Conservation (phyloP, 352 stramenopile genomes). For the Pythium diclinum region DNA sequence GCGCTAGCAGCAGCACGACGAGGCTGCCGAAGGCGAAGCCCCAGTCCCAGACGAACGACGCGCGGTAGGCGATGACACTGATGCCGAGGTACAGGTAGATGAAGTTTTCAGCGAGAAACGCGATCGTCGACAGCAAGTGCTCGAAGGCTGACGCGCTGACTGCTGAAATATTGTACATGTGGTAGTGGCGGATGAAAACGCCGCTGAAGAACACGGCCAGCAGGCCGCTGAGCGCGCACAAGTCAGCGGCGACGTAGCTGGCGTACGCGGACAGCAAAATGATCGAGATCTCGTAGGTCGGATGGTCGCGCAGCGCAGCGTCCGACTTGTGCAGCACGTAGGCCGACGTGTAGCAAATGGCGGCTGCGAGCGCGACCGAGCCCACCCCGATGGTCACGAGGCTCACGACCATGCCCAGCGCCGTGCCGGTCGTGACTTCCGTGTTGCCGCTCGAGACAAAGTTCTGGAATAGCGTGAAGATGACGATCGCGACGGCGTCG, state of each 20-base stretch:
- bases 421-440: constrained; percentile 27
- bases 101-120: constrained; percentile 44
- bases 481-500: constrained; percentile 78
- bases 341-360: constrained; percentile 47
- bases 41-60: constrained; percentile 69
- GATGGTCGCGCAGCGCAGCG: constrained; percentile 37
- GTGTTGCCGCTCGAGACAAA: constrained; percentile 47
- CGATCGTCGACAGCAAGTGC: constrained; percentile 34
- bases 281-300: constrained; percentile 58
- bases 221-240: constrained; percentile 76
- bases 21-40: constrained; percentile 36
- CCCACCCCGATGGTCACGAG: constrained; percentile 45
- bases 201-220: constrained; percentile 91
- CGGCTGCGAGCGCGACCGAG: constrained; percentile 43
- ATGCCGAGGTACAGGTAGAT: constrained; percentile 58
- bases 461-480: constrained; percentile 59
- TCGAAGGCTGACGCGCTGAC: constrained; percentile 29
- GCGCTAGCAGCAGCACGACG: constrained; percentile 40
- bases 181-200: constrained; percentile 43
- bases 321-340: constrained; percentile 42
- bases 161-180: constrained; percentile 38
- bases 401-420: constrained; percentile 29
- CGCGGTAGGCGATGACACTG: constrained; percentile 61
- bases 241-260: constrained; percentile 64
- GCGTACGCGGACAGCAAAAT: constrained; percentile 69